These are phyloP conservation scores for Musa balbisiana DNA, from an alignment of 202 grass and related monocot genomes.

Conservation along the genomic window DNA sequence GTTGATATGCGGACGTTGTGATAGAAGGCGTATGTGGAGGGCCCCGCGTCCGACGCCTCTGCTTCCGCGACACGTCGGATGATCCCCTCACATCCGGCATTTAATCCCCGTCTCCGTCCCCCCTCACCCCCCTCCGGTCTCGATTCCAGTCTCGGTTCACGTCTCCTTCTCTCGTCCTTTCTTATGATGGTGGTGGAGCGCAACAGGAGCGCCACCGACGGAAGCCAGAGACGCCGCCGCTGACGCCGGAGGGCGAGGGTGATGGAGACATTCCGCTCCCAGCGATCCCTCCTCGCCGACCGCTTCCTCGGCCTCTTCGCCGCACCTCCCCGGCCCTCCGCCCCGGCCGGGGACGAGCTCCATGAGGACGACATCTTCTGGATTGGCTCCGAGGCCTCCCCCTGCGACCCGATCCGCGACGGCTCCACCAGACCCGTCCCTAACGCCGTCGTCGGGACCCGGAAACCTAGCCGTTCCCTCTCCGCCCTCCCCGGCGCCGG, in stretches of 20 bases:
- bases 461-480: neutral
- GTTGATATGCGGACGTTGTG: neutral
- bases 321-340: neutral
- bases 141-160: neutral
- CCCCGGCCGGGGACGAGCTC: constrained; percentile 14
- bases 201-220: constrained; percentile 1
- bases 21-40: neutral
- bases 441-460: neutral
- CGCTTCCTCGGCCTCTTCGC: constrained; percentile 22
- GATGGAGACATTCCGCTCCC: constrained; percentile 17
- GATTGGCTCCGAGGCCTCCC: neutral
- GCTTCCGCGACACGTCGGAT: neutral
- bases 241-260: neutral
- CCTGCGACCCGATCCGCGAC: constrained; percentile 3
- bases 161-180: neutral
- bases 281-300: constrained; percentile 1
- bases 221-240: neutral
- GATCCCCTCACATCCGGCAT: neutral
- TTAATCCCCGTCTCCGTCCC: neutral
- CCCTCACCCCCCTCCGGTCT: neutral
- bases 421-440: neutral
- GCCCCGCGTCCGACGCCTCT: neutral
- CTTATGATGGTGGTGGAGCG: neutral
- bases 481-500: neutral
- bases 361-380: constrained; percentile 26